These are phyloP conservation scores for Alternaria atra DNA, from an alignment of 2,329 filamentous ascomycete genomes.

Conservation along the genomic window DNA sequence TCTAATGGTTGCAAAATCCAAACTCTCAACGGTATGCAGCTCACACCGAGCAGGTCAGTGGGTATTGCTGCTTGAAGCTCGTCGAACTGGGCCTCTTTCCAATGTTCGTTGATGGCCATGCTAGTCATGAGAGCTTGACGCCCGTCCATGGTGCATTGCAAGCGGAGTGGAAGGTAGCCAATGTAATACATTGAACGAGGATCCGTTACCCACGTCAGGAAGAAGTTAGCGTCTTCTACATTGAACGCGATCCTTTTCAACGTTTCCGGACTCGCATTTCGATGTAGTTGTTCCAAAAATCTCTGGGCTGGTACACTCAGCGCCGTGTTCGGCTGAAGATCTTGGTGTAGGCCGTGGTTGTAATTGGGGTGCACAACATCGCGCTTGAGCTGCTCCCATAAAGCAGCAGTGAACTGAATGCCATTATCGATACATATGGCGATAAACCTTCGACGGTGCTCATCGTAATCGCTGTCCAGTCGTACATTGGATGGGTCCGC, in stretches of 20 bases:
- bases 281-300: conserved; percentile 12
- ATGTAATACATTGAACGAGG: conserved; percentile 28
- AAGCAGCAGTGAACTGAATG: conserved; percentile 12
- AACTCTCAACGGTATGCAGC: conserved; percentile 18
- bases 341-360: conserved; percentile 14
- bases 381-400: conserved; percentile 23
- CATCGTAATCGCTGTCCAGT: conserved; percentile 8
- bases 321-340: conserved; percentile 12
- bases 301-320: conserved; percentile 10
- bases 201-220: conserved; percentile 28
- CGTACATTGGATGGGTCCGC: background rate
- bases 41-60: conserved; percentile 13
- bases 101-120: conserved; percentile 15
- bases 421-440: conserved; percentile 24
- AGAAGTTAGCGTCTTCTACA: conserved; percentile 20
- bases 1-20: conserved; percentile 22
- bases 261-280: background rate
- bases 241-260: background rate
- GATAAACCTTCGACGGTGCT: conserved; percentile 19
- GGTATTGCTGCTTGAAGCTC: conserved; percentile 21
- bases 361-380: conserved; percentile 25
- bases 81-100: conserved; percentile 2
- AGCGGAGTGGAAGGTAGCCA: background rate
- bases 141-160: conserved; percentile 10
- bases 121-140: conserved; percentile 9